Percentiles rank a stretch among this genome's conserved stretches.
phyloP scores from a whole-genome alignment of 108 stramenopile genomes.

The Parietichytrium sp. region DNA sequence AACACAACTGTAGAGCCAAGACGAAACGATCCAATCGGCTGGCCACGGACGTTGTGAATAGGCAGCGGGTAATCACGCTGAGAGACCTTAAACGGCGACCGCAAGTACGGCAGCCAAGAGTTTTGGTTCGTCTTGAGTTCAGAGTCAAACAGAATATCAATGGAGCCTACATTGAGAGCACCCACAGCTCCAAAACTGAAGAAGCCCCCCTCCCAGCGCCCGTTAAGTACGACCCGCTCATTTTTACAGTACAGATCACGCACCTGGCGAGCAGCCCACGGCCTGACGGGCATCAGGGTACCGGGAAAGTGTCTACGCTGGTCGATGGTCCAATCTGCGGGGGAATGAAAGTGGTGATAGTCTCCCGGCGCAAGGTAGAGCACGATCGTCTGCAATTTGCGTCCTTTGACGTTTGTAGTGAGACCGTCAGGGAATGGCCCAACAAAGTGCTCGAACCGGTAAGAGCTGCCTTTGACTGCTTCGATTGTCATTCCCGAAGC shows the following conservation, averaged over 20 bases:
- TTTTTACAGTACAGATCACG: constrained; percentile 31
- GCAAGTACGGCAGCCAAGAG: constrained; percentile 10
- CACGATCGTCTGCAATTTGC: constrained; percentile 15
- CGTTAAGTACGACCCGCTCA: constrained; percentile 25
- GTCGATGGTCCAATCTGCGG: constrained; percentile 21
- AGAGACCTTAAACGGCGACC: neutral
- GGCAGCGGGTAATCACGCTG: constrained; percentile 6
- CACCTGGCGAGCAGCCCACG: neutral
- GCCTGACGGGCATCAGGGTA: neutral
- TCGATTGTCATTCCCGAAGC: neutral
- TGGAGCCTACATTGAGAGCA: constrained; percentile 27
- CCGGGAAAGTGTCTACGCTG: constrained; percentile 34
- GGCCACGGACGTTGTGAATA: constrained; percentile 3
- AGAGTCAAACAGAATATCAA: constrained; percentile 9
- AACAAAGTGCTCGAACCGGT: constrained; percentile 8
- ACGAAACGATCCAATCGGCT: constrained; percentile 6
- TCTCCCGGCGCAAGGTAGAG: constrained; percentile 32
- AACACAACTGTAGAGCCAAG: constrained; percentile 9
- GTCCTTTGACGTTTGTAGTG: neutral
- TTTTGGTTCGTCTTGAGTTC: constrained; percentile 1
- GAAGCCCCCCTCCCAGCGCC: constrained; percentile 7
- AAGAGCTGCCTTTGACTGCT: constrained; percentile 1
- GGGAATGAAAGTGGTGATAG: constrained; percentile 34
- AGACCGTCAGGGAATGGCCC: constrained; percentile 4
- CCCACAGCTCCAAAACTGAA: constrained; percentile 36